phyloP scores from a whole-genome alignment of 108 stramenopile genomes.

The Cyclotella atomus region DNA sequence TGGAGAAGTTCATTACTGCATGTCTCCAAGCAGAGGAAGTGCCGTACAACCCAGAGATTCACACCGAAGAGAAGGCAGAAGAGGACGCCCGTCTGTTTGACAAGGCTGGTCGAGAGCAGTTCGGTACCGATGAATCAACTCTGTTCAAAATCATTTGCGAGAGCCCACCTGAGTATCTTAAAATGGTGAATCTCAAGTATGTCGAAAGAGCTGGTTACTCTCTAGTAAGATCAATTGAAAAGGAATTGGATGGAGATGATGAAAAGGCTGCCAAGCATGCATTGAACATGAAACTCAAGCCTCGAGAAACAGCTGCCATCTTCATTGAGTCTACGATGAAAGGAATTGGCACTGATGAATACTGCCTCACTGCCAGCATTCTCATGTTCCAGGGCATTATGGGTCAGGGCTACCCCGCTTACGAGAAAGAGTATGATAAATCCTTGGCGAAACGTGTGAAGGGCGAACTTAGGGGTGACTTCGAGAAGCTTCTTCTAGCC shows the following conservation, averaged over 20 bases:
- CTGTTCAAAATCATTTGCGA: conserved; percentile 3
- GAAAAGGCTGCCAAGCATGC: conserved; percentile 2
- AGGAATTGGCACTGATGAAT: conserved; percentile 8
- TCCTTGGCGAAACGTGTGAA: conserved; percentile 6
- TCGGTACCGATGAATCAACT: conserved; percentile 4
- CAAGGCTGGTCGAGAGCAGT: conserved; percentile 4
- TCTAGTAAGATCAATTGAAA: not conserved
- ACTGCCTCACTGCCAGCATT: not conserved
- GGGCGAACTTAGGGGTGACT: conserved; percentile 9
- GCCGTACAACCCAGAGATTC: not conserved
- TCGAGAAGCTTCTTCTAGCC: conserved; percentile 5
- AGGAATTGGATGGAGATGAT: conserved; percentile 8
- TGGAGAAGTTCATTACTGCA: conserved; percentile 1
- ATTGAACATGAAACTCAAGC: conserved; percentile 10
- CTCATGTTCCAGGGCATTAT: conserved; percentile 2
- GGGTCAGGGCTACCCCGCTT: not conserved
- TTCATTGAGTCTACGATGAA: conserved; percentile 10
- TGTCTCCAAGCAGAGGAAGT: conserved; percentile 16
- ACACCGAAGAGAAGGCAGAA: conserved; percentile 13
- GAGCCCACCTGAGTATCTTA: not conserved
- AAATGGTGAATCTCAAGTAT: conserved; percentile 9
- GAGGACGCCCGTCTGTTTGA: conserved; percentile 7
- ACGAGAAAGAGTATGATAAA: conserved; percentile 14
- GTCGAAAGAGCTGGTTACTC: conserved; percentile 9
- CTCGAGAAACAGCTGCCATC: not conserved